Evolutionary conservation across 2,329 filamentous ascomycete species (phyloP), one percentile per base, ranked within the genome.

Genomic region (Reticulascus tulasneorum): DNA sequence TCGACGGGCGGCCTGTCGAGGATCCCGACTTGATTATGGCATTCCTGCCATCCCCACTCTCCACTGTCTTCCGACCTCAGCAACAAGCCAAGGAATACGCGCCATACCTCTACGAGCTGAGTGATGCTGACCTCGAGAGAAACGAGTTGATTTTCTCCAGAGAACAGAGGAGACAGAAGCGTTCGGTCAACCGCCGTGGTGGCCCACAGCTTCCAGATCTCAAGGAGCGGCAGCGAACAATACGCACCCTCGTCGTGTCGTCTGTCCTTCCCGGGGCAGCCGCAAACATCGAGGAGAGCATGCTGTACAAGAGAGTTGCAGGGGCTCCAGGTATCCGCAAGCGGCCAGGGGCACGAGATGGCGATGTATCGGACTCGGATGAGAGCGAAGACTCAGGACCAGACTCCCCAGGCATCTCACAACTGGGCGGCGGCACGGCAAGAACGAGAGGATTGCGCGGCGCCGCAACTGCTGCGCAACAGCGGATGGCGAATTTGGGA

Each of bases 181-280:
- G 93, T 30, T 95, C 93, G 7, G 86, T 95, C 50, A 97, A 96
- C 58, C 77, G 93, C 45, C 80, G 93, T 51, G 93, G 93, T 46
- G 93, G 93, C 0, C 93, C 93, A 6, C 85, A 87, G 41, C 69
- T 98, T 25, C 93, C 93, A n/a, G 93, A 98, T 63, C 79, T 98
- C 40, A 95, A 94, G 58, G 93, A 98, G 51, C 79, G 90, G 36
- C 91, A 93, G 63, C 80, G 91, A 33, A 97, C 93, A 1, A 91
- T 97, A 38, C 81, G 93, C 29, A 96, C 91, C 0, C 74, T 96
- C 48, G 77, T 97, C 34, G 88, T 98, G 2, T 96, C 91, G 9
- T 90, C 87, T 4, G 89, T 94, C 15, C 77, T 98, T 40, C 93
- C 93, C 12, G 93, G 91, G 17, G 87, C 88, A 5, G 91, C 86